Conservation (phyloP, 1,284 basidiomycete species). For the Hemileia vastatrix region DNA sequence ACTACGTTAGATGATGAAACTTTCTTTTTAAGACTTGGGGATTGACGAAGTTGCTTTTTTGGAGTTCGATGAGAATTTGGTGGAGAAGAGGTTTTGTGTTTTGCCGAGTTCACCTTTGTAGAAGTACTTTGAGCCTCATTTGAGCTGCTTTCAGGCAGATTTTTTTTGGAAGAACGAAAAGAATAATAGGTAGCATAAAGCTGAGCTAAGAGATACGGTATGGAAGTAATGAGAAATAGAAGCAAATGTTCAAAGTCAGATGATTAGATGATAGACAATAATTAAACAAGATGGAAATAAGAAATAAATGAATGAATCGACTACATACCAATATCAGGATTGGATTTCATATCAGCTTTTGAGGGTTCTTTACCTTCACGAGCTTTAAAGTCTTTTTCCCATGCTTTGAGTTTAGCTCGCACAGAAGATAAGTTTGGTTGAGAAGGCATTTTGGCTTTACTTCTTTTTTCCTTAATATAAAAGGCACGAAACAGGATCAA, state of each 20-base stretch:
- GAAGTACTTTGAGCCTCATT: neutral
- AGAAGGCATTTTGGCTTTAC: too few species aligned
- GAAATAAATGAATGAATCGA: neutral
- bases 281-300: neutral
- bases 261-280: neutral
- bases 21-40: too few species aligned
- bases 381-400: constrained; percentile 21
- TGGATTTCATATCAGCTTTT: constrained; percentile 22
- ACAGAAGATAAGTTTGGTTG: neutral
- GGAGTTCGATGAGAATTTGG: neutral
- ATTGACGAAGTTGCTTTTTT: constrained; percentile 17
- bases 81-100: neutral
- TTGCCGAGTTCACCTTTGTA: neutral
- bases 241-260: neutral
- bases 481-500: too few species aligned
- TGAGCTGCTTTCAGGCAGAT: neutral
- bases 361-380: constrained; percentile 3
- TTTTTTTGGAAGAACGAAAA: neutral
- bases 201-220: constrained; percentile 1
- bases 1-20: too few species aligned
- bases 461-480: too few species aligned
- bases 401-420: constrained; percentile 18
- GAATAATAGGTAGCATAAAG: constrained; percentile 17
- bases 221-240: neutral
- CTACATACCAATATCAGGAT: constrained; percentile 13